Base-by-base conservation (phyloP, 139 green algal genomes). In the Edaphochlamys debaryana region DNA sequence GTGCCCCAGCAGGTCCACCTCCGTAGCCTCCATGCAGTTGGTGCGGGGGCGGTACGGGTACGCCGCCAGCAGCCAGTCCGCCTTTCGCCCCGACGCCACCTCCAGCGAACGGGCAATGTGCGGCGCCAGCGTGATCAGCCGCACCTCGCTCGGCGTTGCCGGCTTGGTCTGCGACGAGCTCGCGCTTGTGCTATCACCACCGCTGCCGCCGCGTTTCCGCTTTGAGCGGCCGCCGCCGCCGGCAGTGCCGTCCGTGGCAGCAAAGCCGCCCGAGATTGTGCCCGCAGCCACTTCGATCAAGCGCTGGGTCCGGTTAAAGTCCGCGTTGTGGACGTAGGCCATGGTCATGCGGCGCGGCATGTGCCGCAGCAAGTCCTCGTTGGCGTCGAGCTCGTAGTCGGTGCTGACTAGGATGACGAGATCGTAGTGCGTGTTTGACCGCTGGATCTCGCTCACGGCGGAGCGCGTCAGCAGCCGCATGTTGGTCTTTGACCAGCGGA, bases 331-430 rank as follows among this genome's bases (percentile, higher is more conserved):
- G 6, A 90, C 67, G 36, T 84, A 70, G n/a, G 77, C 72, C 0
- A 90, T 11, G 3, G 54, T 82, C 27, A 85, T 25, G 0, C 38
- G n/a, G 6, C 70, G 82, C 37, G 36, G 69, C 38, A 90, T 72
- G 34, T 54, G 25, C 25, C 70, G n/a, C 27, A 90, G 54, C 19
- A 90, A 56, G 36, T 60, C 42, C 72, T 62, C 23, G n/a, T 66
- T 78, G 2, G 67, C 67, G 34, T 79, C 56, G 25, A 88, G 69
- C 66, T 90, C 87, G 50, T 90, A 90, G 37, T 90, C 87, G 17
- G 82, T 30, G 42, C 67, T 84, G 32, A 90, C 79, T 1, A 90
- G 73, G 45, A 90, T 82, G 17, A 76, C 82, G 0, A 90, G 42
- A n/a, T 87, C 78, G 52, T 88, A 88, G 25, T 23, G 23, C 29